phyloP scores from a whole-genome alignment of 164 flowering plant genomes.

The Sextonia rubra region DNA sequence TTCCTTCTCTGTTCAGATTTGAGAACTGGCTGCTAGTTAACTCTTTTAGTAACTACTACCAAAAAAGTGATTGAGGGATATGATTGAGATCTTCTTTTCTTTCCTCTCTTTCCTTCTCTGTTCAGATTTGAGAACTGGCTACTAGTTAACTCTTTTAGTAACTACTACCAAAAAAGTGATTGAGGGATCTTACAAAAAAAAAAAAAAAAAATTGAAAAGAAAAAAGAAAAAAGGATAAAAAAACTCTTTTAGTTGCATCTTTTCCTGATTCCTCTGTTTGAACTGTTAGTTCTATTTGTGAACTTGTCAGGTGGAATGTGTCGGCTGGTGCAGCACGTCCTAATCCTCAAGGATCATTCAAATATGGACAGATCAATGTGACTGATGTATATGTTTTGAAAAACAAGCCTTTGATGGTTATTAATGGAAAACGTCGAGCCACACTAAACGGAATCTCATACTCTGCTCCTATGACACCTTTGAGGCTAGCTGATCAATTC shows the following conservation, averaged over 20 bases:
- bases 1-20: neutral
- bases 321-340: conserved; percentile 98
- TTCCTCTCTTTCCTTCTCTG: neutral
- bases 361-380: conserved; percentile 85
- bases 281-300: neutral
- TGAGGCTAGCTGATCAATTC: conserved; percentile 73
- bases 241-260: too few relatives aligned
- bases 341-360: conserved; percentile 94
- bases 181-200: too few relatives aligned
- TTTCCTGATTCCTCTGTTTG: neutral
- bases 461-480: conserved; percentile 69
- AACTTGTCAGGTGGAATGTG: conserved; percentile 69
- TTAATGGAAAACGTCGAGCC: conserved; percentile 56
- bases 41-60: too few relatives aligned
- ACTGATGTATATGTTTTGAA: conserved; percentile 71
- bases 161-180: too few relatives aligned
- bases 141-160: too few relatives aligned
- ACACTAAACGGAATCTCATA: conserved; percentile 80
- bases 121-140: neutral
- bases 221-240: neutral
- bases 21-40: neutral
- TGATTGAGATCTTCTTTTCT: neutral
- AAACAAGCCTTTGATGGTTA: conserved; percentile 58
- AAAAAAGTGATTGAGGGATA: neutral
- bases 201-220: too few relatives aligned